Base-by-base conservation (phyloP, 768 basidiomycete genomes). In the Pisolithus tinctorius region DNA sequence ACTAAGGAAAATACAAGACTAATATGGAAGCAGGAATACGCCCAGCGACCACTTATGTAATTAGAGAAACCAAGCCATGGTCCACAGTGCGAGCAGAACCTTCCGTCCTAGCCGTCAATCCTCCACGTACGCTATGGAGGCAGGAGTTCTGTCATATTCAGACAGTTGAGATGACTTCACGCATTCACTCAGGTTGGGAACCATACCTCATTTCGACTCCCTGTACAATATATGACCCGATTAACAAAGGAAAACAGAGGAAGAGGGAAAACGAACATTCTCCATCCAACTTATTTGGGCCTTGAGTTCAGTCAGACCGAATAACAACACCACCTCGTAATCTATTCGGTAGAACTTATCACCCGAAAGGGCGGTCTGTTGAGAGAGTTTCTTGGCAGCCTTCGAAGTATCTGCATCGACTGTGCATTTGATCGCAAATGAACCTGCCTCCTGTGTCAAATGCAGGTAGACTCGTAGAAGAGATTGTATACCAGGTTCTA, bases 261-360 rank as follows among this genome's bases (percentile, higher is more conserved):
- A 52, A 16, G 10, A 13, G 27, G n/a, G 53, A 11, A 9, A 7
- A 29, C 54, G 17, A 43, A 70, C 69, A 45, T 67, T n/a, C 25
- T 76, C 68, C 9, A 56, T 58, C 77, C 77, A 78, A 2, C 64
- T 58, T 26, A 76, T 67, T 34, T 76, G 71, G 0, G 75, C 77
- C 52, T 74, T 72, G 30, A 77, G 52, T 48, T 78, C 77, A 0
- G 74, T 73, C 9, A 69, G 49, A 1, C 76, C 76, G 44, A 75
- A 71, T 9, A 67, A 60, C 13, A 78, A 47, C 13, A 75, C 54
- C 4, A 77, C 58, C 4, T 71, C 62, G 44, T 63, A 71, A 0
- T 58, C 29, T 26, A 64, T 47, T 23, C 9, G 8, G 50, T 64
- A 64, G 30, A 51, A 61, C 6, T 39, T 26, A 25, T 13, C 26